Percentiles rank a stretch among this genome's conserved stretches.
These are phyloP conservation scores for Zasmidium cellare DNA, from an alignment of 2,329 filamentous ascomycete genomes.

Conservation along the genomic window DNA sequence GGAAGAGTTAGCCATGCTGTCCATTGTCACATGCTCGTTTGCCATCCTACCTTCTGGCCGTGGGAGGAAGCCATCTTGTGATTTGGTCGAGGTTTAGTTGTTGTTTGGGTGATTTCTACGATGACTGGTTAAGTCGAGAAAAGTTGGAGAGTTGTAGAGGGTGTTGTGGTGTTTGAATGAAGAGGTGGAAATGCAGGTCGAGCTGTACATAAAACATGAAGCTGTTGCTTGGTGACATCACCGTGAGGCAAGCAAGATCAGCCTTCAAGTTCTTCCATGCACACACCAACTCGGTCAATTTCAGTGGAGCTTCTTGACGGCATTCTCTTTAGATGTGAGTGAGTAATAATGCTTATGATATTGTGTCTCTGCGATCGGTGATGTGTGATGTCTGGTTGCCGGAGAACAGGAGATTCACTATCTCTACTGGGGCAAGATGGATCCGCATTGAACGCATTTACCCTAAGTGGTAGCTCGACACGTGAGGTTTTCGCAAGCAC, in stretches of 20 bases:
- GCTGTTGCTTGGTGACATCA: not conserved
- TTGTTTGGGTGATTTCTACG: not conserved
- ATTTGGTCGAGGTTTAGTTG: constrained; percentile 1
- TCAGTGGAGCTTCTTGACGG: not conserved
- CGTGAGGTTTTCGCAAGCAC: not conserved
- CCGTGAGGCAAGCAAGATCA: not conserved
- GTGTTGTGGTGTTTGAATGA: no score
- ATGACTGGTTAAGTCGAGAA: no score
- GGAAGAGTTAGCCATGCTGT: not conserved
- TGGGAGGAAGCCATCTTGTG: constrained; percentile 7
- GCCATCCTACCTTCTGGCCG: constrained; percentile 10
- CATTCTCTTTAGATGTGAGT: not conserved
- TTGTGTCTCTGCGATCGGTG: no score
- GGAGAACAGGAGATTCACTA: no score
- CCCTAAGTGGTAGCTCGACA: not conserved
- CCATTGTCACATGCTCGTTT: not conserved
- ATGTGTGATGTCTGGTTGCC: no score
- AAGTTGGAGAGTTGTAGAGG: not conserved
- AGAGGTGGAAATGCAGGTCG: no score
- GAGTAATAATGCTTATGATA: no score
- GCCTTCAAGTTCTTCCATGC: no score
- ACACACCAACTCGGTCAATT: not conserved
- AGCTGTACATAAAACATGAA: not conserved
- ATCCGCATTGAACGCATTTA: not conserved
- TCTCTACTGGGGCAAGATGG: no score